Evolutionary conservation across 2,329 filamentous ascomycete genomes (phyloP), one percentile per base, ranked within the genome.

Genomic region (Monilinia aucupariae): DNA sequence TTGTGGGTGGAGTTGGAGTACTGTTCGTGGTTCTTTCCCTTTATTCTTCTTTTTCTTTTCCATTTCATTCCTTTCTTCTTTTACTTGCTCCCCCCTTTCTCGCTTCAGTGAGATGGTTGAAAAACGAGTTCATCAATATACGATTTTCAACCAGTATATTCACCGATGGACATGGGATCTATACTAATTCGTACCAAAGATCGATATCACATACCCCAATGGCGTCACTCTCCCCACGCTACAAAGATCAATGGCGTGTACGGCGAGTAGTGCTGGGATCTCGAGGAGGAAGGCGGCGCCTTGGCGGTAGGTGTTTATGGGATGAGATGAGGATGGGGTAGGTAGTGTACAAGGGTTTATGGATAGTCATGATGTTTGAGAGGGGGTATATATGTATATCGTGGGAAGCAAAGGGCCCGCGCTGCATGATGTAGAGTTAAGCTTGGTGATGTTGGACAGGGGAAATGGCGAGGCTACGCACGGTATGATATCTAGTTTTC

Each of bases 241-340:
- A 9, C 10, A 56, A 7, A 32, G 56, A 49, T 62, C 51, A 4
- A 59, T 51, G 61, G 45, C 27, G 15, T 62, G 61, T 37, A 34
- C 34, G 20, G 61, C 37, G n/a, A 62, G 61, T 50, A 62, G 10
- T n/a, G 32, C 20, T 30, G 47, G 25, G 0, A 13, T 62, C 9
- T 43, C 52, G 12, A 50, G 47, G 20, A 41, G 30, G 41, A 50
- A 17, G 25, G 13, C 34, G 20, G 27, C 20, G 41, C 17, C n/a
- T n/a, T 30, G 52, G 37, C n/a, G 41, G 17, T 43, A 20, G 5
- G 41, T 4, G 41, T 3, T n/a, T n/a, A 3, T 43, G 5, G 41
- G 20, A n/a, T n/a, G 1, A 8, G 15, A 15, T 43, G 20, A 17
- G 15, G 41, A 7, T 43, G 17, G 41, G 4, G 41, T 43, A 43